A percentile compares a stretch with the other conserved stretches of the same genome.
These are phyloP conservation scores for Hyphochytrium catenoides DNA, from an alignment of 352 stramenopile species.

Conservation along the genomic window DNA sequence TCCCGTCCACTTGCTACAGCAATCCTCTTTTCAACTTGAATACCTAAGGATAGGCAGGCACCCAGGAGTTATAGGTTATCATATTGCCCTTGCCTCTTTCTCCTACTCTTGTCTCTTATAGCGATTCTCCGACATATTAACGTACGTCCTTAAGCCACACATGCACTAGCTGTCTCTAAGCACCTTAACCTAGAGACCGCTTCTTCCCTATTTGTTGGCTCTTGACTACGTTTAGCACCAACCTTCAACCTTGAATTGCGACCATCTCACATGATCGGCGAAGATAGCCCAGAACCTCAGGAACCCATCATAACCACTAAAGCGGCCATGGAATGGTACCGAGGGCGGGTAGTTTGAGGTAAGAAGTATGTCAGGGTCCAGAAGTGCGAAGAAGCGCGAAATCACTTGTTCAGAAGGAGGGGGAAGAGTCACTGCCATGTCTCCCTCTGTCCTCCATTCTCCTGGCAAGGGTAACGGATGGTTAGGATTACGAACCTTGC, in stretches of 20 bases:
- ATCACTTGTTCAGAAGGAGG: slow-evolving; percentile 59
- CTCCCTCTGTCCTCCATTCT: slow-evolving; percentile 50
- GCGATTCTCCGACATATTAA: too few species aligned
- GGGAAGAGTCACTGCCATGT: slow-evolving; percentile 60
- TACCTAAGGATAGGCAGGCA: too few species aligned
- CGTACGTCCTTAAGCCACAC: too few species aligned
- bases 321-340: slow-evolving; percentile 57
- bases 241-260: slow-evolving; percentile 59
- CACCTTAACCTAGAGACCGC: too few species aligned
- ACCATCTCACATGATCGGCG: slow-evolving; percentile 43
- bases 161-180: too few species aligned
- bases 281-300: slow-evolving; percentile 53
- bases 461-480: too few species aligned
- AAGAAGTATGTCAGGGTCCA: slow-evolving; percentile 60
- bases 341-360: slow-evolving; percentile 62
- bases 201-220: too few species aligned
- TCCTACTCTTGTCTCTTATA: too few species aligned
- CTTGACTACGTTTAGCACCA: too few species aligned
- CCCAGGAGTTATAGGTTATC: too few species aligned
- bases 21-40: slow-evolving; percentile 52
- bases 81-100: too few species aligned
- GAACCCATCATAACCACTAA: slow-evolving; percentile 33
- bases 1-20: slow-evolving; percentile 54
- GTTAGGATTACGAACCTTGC: too few species aligned
- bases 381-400: slow-evolving; percentile 49